Evolutionary conservation across 495 filamentous ascomycete genomes (phyloP), one percentile per base, ranked within the genome.

Genomic region (Mytilinidion resinicola): DNA sequence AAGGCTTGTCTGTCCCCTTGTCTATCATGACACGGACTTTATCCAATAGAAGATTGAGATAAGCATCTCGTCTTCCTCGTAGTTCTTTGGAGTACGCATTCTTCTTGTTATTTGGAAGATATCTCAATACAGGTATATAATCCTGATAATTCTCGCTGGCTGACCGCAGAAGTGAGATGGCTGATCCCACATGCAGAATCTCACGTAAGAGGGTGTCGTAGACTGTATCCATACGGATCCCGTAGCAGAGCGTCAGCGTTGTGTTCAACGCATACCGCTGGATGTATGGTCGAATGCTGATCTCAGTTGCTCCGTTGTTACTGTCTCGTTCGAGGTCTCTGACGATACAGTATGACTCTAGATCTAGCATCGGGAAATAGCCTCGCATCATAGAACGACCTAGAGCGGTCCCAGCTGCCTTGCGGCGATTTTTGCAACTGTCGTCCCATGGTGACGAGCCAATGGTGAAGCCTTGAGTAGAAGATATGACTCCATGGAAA

Each of bases 381-480:
- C 69, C 73, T 36, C 72, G 70, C 51, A 82, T 55, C 3, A 77
- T 76, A 0, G 77, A 73, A 19, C 75, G 63, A 39, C 72, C 70
- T 7, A 81, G 57, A 0, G 77, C 74, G 0, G 76, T 76, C 4
- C 73, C 76, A 0, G 77, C 76, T 1, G 78, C 78, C 53, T 79
- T 79, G 14, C 79, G 72, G 59, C 76, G 76, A 58, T 75, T 78
- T 57, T 75, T 78, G 59, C 77, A 80, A 8, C 73, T 76, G 7
- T 80, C 77, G 21, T 80, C 78, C 79, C 84, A 88, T 0, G 85
- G 85, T 0, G 80, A 84, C 0, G 82, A 85, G 3, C 85, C 85
- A 55, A 87, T 85, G 0, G 84, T 87, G 63, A 85, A 87, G 4
- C 84, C 84, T 69, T 85, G 82, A n/a, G 82, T 85, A 59, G 74